A percentile compares a stretch with the other conserved stretches of the same genome.
Conservation (phyloP, 2,329 filamentous ascomycete species). For the Lachnellula hyalina region DNA sequence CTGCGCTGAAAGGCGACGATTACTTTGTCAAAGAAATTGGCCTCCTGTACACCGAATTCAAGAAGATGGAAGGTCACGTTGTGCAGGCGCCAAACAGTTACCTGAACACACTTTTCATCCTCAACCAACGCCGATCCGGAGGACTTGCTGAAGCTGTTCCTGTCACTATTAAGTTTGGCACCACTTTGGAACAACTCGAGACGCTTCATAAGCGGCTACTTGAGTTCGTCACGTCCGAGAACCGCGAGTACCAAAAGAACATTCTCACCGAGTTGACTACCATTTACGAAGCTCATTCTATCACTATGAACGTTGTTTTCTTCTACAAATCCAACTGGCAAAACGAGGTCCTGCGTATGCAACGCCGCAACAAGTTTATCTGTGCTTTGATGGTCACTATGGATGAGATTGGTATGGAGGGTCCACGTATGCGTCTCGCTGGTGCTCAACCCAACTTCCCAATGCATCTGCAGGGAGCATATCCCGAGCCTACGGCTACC, state of each 20-base stretch:
- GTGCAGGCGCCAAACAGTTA: constrained; percentile 95
- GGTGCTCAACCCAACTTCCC: constrained; percentile 28
- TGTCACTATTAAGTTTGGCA: constrained; percentile 83
- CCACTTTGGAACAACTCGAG: constrained; percentile 76
- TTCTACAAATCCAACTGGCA: constrained; percentile 98
- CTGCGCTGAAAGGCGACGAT: constrained; percentile 74
- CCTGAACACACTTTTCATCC: constrained; percentile 86
- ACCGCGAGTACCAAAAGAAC: constrained; percentile 82
- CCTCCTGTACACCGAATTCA: constrained; percentile 92
- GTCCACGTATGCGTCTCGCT: constrained; percentile 29
- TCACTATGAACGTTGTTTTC: constrained; percentile 88
- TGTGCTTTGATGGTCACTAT: constrained; percentile 85
- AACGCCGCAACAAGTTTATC: constrained; percentile 89
- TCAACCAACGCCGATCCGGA: constrained; percentile 88
- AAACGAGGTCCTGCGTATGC: constrained; percentile 85
- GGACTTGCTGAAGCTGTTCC: constrained; percentile 81
- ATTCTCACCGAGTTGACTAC: constrained; percentile 80
- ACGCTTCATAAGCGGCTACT: constrained; percentile 72
- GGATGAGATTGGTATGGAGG: constrained; percentile 33
- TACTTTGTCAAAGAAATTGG: constrained; percentile 96
- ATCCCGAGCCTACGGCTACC: constrained; percentile 15
- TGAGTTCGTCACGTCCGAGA: constrained; percentile 77
- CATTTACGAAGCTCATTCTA: constrained; percentile 76
- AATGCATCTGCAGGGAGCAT: constrained; percentile 26
- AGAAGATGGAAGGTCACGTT: constrained; percentile 96